Evolutionary conservation across 169 alveolate species (phyloP), one percentile per base, ranked within the genome.

Genomic region (Plasmodium billcollinsi): DNA sequence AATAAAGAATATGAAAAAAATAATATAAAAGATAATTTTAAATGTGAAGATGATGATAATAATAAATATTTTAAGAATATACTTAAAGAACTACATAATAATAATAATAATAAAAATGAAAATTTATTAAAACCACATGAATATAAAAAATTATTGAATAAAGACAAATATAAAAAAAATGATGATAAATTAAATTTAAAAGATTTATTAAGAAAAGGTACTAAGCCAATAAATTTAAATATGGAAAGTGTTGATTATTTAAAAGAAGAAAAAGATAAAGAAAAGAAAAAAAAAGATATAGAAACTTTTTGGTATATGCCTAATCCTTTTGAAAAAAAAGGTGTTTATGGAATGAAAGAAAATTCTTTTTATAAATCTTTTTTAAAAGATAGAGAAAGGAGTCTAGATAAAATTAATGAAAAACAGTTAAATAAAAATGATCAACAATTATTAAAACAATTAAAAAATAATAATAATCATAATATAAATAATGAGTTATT

Each of bases 271-370:
- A 33, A 33, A 33, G 89, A 76, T n/a, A 80, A 80, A 61, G 69
- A 78, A 78, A 78, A 52, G 15, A 80, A 80, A 61, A 80, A 80
- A 66, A 59, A 80, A n/a, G 90, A 80, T 67, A 50, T 80, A 61
- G 58, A 80, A 65, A 80, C 90, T 33, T 80, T 80, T 80, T 80
- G 90, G 90, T 80, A 80, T 67, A 66, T 80, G 80, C 90, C 90
- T 12, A 80, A 59, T 56, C 90, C 90, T 14, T 80, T 80, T 80
- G 90, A 80, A 80, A 80, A 80, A 62, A 80, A 80, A 80, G 90
- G 90, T 12, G 80, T 80, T 15, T 80, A 80, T 67, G 90, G 90
- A 47, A 80, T 80, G 90, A 80, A 80, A 39, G 90, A 80, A 80
- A 80, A 56, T 61, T 52, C 72, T 18, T 80, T 80, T 80, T 80